Evolutionary conservation across 805 yeast species (phyloP).

Genomic region (Tetrapisispora fleetii): DNA sequence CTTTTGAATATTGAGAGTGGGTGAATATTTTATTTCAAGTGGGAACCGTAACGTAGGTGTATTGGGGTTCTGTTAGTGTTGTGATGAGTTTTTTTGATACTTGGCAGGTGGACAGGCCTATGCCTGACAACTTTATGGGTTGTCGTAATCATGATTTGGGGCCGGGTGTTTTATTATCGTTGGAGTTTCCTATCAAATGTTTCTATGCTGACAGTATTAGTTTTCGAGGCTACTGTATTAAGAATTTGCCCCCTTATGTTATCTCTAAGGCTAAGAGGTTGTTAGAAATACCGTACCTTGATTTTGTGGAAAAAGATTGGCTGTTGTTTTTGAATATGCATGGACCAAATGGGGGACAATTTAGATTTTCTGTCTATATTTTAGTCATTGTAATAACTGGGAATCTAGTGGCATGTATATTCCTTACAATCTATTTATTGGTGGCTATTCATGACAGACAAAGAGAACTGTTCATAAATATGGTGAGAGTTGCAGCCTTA

Average conservation of each 20-base stretch:
- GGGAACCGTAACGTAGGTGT: too few species aligned
- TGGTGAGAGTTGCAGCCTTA: slow-evolving; percentile 34
- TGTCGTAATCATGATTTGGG: slow-evolving; percentile 27
- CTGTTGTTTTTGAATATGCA: slow-evolving; percentile 25
- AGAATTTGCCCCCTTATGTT: slow-evolving; percentile 28
- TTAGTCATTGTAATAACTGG: slow-evolving; percentile 52
- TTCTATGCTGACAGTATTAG: slow-evolving; percentile 11
- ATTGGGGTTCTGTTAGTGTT: too few species aligned
- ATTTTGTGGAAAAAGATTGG: slow-evolving; percentile 41
- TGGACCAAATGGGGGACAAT: slow-evolving; percentile 34
- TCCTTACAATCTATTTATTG: slow-evolving; percentile 51
- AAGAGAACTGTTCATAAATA: slow-evolving; percentile 30
- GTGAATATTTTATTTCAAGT: too few species aligned
- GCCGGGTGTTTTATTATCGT: slow-evolving; percentile 28
- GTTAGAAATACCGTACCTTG: slow-evolving; percentile 11
- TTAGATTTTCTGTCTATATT: slow-evolving; percentile 49
- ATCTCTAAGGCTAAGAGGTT: slow-evolving; percentile 12
- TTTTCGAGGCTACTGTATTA: slow-evolving; percentile 30
- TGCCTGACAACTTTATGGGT: slow-evolving; percentile 6
- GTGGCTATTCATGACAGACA: slow-evolving; percentile 59
- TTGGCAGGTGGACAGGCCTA: background rate
- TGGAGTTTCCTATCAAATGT: slow-evolving; percentile 7
- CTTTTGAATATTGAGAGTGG: too few species aligned
- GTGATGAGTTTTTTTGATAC: slow-evolving; percentile 1
- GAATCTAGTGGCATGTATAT: slow-evolving; percentile 55